Base-by-base conservation (phyloP, 441 rosid species). In the Pelargonium myrrhifolium region DNA sequence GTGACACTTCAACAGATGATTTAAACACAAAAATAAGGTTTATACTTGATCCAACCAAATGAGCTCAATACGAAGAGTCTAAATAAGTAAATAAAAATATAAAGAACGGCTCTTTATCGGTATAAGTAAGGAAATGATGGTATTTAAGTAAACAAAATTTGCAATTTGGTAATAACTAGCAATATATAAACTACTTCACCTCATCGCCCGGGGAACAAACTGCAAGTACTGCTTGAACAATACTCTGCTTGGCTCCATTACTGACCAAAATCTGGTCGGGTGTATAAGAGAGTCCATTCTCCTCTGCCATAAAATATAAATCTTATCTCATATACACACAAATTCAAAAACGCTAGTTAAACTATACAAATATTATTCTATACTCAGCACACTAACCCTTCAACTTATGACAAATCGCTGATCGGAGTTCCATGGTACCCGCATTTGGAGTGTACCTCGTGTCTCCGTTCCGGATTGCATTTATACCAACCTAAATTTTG, bases 141-240 rank as follows among this genome's bases (percentile, higher is more conserved):
- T 24, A 24, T 24, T 24, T 24, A 24, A 24, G 26, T 24, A 24
- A 1, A 24, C 26, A 24, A 24, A 24, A 24, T 24, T 24, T 24
- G 26, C 26, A 24, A 24, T 24, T 24, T 24, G 26, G 26, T 24
- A 24, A 45, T 45, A 9, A n/a, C 53, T 12, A 47, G 47, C 49
- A 42, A 43, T 9, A 1, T 47, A n/a, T 22, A 10, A 63, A 72
- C n/a, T 55, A 62, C 47, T 26, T 64, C 68, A 93, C 99, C 97
- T 94, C 99, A 79, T 94, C 99, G 21, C 94, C 97, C 0, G 93
- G 98, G 37, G 89, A 82, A 74, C 97, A 94, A 74, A 92, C 93
- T 1, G 99, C 98, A 74, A 88, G 81, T 14, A 85, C 83, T 15
- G 97, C 98, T 81, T 94, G 98, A 64, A 81, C 65, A 61, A 79